Evolutionary conservation across 2,329 filamentous ascomycete genomes (phyloP), one percentile per base, ranked within the genome.

Genomic region (Juglanconis juglandina): DNA sequence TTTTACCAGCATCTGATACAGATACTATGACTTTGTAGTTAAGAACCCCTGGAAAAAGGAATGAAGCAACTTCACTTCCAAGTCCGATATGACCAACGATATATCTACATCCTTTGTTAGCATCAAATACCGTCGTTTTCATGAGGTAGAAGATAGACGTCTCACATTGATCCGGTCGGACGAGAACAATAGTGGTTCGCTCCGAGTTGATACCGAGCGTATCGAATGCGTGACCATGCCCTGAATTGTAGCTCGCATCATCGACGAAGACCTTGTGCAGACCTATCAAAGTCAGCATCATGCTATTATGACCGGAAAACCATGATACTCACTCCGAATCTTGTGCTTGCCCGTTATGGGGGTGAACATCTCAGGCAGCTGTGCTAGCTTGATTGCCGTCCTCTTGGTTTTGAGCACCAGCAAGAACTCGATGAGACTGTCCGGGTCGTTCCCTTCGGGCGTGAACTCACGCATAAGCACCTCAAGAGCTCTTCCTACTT

Each of bases 81-180:
- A 30, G 11, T 70, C 60, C 14, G 61, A 34, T 46, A 65, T 58
- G 2, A 72, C 59, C 48, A 63, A 66, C n/a, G 71, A 65, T 41
- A 71, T 66, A 57, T 72, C 71, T 73, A 35, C 24, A 37, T 32
- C 3, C 30, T 6, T 37, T 32, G 6, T 52, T 24, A 50, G 44
- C 35, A 0, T 2, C 5, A 33, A 17, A 17, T 17, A 17, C 17
- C 39, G 14, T 17, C 24, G 8, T 4, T 17, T 11, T 4, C 9
- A 30, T 14, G 11, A 2, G 2, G 11, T 3, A n/a, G 3, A 14
- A 3, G 14, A 4, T 14, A 8, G 6, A 4, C 1, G 17, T 71
- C 80, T 73, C 71, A 84, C 83, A 84, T 72, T 87, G 84, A 73
- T 87, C 85, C 1, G 85, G 86, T 13, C 86, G 76, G 8, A 87